Base-by-base conservation (phyloP, 2,329 filamentous ascomycete genomes). In the Arthrinium puccinioides region DNA sequence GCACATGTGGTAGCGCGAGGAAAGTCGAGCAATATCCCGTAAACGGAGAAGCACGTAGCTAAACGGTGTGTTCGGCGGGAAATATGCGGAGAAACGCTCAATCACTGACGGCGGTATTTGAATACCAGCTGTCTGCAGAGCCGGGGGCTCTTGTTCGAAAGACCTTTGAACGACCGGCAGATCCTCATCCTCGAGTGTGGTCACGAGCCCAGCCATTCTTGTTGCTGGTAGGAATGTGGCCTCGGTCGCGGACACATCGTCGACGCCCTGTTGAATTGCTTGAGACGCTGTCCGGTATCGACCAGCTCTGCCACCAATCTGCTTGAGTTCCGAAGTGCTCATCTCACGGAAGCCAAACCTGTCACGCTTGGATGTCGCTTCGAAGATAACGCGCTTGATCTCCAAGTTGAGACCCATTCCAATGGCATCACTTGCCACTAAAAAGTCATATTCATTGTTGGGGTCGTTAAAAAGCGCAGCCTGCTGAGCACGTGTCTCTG, bases 371-470 rank as follows among this genome's bases (percentile, higher is more conserved):
- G 70, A 64, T 3, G 81, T 72, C 1, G 82, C 72, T 52, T 95
- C 87, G 47, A 98, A 92, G 37, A 98, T 76, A 43, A 98, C 76
- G 19, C 94, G 84, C 55, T 88, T 92, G 56, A 96, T 87, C 61
- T 80, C 88, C 57, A 98, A 63, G 53, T 98, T 98, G 16, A 98
- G 67, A 1, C 94, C 92, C 90, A 98, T 97, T 25, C 92, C 92
- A 44, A 98, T 90, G 32, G 92, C 92, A 61, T 96, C 88, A 50
- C 87, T 96, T 8, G 94, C 92, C 19, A 92, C 89, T 6, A 98
- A 69, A 49, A 81, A 94, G 56, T 98, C 92, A 55, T 96, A 98
- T 42, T 96, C 89, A 56, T 94, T 98, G 55, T 94, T 63, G 0
- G 88, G 89, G 45, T 97, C 86, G 54, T 98, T 98, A 70, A 98